Evolutionary conservation across 768 basidiomycete species (phyloP), one percentile per base, ranked within the genome.

Genomic region (Porphyrellus cyaneotinctus): DNA sequence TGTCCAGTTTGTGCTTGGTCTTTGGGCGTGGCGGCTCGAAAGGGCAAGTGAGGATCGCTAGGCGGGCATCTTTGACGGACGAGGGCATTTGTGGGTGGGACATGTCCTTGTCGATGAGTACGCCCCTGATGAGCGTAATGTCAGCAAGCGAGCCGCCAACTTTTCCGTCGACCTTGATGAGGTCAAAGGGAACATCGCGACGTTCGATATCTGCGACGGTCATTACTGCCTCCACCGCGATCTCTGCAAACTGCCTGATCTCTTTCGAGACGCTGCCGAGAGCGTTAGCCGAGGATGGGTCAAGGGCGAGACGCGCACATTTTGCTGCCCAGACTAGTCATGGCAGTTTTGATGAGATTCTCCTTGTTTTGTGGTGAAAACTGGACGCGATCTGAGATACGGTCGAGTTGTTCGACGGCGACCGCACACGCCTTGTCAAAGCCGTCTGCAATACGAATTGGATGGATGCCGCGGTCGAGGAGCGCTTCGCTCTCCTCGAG

Each of bases 71-170:
- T 59, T 78, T 80, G 61, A 99, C 86, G 32, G 75, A 78, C 53
- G 81, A 84, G 10, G 95, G 95, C 97, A 99, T 99, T 71, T 97
- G 93, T 5, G 95, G 89, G 66, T 99, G 97, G 13, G 94, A 97
- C 89, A 99, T 95, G 74, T 99, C 95, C 74, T 99, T 99, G 84
- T 99, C 97, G 68, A 99, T 83, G 62, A 99, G 90, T 38, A 99
- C 97, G 61, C 97, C 97, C 63, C 88, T 88, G 76, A 99, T 95
- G 61, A 99, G 81, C 38, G 82, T 84, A 8, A 92, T 98, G 73
- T 99, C 97, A 10, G 91, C 92, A 35, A 99, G 81, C 11, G 94
- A 91, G 35, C 97, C 97, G 42, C 97, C 97, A 58, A 98, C 95
- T 75, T 98, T 98, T 65, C 95, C 95, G 60, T 97, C 92, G 14